These are phyloP conservation scores for Ophiosphaerella korrae DNA, from an alignment of 2,329 filamentous ascomycete species.

Conservation along the genomic window DNA sequence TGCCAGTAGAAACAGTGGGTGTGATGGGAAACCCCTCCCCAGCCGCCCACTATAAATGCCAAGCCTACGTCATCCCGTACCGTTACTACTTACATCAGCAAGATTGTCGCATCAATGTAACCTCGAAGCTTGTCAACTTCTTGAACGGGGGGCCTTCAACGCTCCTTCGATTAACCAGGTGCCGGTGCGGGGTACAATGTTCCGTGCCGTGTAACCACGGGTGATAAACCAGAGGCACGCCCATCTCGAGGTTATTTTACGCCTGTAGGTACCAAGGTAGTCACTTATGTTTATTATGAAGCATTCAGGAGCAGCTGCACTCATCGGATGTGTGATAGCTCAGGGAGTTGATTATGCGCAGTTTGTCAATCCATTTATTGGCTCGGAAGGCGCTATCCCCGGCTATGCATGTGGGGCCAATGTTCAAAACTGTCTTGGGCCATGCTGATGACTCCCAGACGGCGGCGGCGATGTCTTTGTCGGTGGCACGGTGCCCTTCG, in stretches of 20 bases:
- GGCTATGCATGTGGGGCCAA: constrained; percentile 42
- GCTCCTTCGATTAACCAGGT: constrained; percentile 7
- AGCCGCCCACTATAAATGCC: no score
- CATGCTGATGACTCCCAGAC: constrained; percentile 27
- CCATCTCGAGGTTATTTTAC: not conserved
- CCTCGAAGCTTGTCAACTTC: constrained; percentile 17
- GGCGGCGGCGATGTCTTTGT: constrained; percentile 50
- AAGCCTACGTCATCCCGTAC: constrained; percentile 1
- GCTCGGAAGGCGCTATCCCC: constrained; percentile 52
- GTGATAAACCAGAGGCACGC: not conserved
- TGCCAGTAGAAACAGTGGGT: no score
- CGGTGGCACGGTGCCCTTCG: constrained; percentile 46
- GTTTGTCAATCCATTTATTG: constrained; percentile 55
- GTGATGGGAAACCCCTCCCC: no score
- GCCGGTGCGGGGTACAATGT: constrained; percentile 21
- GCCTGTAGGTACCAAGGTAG: not conserved
- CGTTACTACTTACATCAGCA: not conserved
- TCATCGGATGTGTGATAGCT: constrained; percentile 2
- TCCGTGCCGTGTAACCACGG: constrained; percentile 1
- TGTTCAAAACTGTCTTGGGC: not conserved
- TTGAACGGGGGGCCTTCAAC: not conserved
- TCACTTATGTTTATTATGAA: not conserved
- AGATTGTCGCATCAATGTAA: constrained; percentile 22
- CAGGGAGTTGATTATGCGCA: constrained; percentile 38
- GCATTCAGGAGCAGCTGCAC: constrained; percentile 1